phyloP scores from a whole-genome alignment of 345 rosid genomes.

The Populus pruinosa region DNA sequence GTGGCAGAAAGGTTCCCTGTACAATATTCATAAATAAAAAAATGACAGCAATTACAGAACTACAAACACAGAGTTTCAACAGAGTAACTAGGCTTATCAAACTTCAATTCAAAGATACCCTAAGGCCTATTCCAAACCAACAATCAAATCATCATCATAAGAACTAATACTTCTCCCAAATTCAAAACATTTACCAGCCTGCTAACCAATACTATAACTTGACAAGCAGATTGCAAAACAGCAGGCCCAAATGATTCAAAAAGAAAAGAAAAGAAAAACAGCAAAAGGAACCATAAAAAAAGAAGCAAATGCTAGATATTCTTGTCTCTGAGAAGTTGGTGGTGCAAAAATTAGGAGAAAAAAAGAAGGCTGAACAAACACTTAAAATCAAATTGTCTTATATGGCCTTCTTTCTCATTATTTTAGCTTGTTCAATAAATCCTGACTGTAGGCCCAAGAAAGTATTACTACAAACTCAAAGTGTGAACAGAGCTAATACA shows the following conservation, averaged over 20 bases:
- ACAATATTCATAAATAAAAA: slow-evolving; percentile 15
- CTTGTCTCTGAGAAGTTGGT: neutral
- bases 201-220: neutral
- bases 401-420: neutral
- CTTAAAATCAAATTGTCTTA: neutral
- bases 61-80: neutral
- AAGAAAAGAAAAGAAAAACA: too few relatives aligned
- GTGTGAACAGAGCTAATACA: neutral
- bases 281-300: too few relatives aligned
- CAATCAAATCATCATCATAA: neutral
- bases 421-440: neutral
- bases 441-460: neutral
- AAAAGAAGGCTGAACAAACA: slow-evolving; percentile 1
- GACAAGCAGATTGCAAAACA: neutral
- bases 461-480: neutral
- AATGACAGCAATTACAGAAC: slow-evolving; percentile 1
- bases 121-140: neutral
- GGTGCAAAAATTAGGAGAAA: neutral
- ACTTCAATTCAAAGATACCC: neutral
- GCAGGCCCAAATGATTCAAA: neutral
- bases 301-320: neutral
- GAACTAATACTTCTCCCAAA: neutral
- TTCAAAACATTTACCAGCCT: neutral
- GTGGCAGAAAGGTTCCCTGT: slow-evolving; percentile 89
- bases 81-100: neutral